These are phyloP conservation scores for Annulohypoxylon truncatum DNA, from an alignment of 2,329 filamentous ascomycete species.

Conservation along the genomic window DNA sequence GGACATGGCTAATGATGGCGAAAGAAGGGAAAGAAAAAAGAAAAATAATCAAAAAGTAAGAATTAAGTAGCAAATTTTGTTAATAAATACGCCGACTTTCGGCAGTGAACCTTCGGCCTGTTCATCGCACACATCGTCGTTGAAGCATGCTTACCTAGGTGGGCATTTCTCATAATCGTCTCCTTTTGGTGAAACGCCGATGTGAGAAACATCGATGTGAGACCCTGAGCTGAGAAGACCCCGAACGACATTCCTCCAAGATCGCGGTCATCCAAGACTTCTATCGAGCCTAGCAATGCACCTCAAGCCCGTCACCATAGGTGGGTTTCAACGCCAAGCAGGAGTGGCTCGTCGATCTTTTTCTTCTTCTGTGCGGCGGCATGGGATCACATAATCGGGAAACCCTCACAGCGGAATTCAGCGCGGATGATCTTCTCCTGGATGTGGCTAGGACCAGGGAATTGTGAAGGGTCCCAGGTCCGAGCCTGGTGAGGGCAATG, in stretches of 20 bases:
- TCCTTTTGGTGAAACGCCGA: constrained; percentile 12
- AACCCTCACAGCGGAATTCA: constrained; percentile 26
- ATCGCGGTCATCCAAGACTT: constrained; percentile 31
- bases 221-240: constrained; percentile 13
- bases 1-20: constrained; percentile 12
- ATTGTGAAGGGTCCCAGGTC: constrained; percentile 7
- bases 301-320: constrained; percentile 27
- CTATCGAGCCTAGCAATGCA: constrained; percentile 34
- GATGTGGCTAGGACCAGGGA: constrained; percentile 25
- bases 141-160: background rate
- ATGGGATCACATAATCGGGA: constrained; percentile 33
- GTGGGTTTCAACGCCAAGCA: constrained; percentile 34
- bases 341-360: constrained; percentile 37
- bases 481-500: constrained; percentile 12
- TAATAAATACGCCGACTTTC: constrained; percentile 17
- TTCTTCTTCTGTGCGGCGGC: constrained; percentile 26
- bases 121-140: background rate
- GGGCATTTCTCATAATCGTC: background rate
- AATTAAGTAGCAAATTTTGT: background rate
- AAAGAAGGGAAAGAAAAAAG: background rate
- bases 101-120: background rate
- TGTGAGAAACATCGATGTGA: constrained; percentile 8
- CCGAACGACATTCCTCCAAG: constrained; percentile 13
- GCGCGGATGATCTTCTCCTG: constrained; percentile 35
- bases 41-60: constrained; percentile 3